Conservation (phyloP, 202 grass and related monocot genomes). For the Brachypodium distachyon region DNA sequence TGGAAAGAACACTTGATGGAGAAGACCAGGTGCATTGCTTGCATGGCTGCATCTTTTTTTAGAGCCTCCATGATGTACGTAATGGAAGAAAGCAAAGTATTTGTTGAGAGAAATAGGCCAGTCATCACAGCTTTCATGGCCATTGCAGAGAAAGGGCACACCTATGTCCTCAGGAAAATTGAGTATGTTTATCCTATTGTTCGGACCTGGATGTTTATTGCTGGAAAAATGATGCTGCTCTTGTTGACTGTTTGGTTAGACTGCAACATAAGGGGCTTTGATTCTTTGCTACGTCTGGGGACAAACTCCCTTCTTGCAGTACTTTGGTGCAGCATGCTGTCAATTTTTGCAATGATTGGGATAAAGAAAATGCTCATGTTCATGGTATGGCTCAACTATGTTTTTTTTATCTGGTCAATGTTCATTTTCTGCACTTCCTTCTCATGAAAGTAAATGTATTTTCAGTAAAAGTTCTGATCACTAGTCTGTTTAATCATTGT, state of each 20-base stretch:
- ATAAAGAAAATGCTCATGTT: slow-evolving; percentile 64
- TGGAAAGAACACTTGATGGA: slow-evolving; percentile 32
- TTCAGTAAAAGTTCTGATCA: slow-evolving; percentile 7
- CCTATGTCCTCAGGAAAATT: slow-evolving; percentile 44
- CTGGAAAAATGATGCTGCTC: slow-evolving; percentile 71
- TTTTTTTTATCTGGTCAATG: neutral
- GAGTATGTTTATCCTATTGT: slow-evolving; percentile 58
- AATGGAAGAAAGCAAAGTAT: slow-evolving; percentile 45
- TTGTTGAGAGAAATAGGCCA: slow-evolving; percentile 51
- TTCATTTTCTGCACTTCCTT: neutral
- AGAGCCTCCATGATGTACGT: slow-evolving; percentile 53
- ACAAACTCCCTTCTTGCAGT: slow-evolving; percentile 82
- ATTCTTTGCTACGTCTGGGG: slow-evolving; percentile 80
- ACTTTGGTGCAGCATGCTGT: slow-evolving; percentile 80
- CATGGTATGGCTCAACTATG: slow-evolving; percentile 41
- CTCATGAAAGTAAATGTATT: neutral
- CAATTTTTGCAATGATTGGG: slow-evolving; percentile 83
- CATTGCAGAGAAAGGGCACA: slow-evolving; percentile 39
- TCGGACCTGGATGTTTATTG: slow-evolving; percentile 53
- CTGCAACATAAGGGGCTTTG: slow-evolving; percentile 80
- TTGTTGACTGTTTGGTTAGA: slow-evolving; percentile 82
- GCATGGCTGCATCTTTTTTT: slow-evolving; percentile 58
- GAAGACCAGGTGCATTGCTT: slow-evolving; percentile 38
- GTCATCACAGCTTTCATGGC: slow-evolving; percentile 32
- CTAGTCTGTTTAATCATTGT: neutral